Conservation (phyloP, 2,329 filamentous ascomycete genomes). For the Colletotrichum falcatum region DNA sequence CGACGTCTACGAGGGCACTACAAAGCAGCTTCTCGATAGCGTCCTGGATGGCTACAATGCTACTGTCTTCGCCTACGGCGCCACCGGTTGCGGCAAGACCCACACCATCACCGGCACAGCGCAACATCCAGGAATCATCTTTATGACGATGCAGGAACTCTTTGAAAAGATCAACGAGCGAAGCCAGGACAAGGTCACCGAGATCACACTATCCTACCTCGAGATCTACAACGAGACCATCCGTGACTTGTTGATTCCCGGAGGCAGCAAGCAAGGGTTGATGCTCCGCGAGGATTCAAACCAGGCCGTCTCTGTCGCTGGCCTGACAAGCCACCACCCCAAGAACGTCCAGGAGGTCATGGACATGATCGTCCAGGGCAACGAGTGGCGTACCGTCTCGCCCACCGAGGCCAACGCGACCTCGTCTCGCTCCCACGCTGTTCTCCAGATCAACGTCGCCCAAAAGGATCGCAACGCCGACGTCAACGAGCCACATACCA, state of each 20-base stretch:
- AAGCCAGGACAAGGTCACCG: conserved; percentile 86
- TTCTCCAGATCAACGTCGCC: conserved; percentile 95
- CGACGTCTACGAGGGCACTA: conserved; percentile 96
- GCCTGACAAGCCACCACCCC: conserved; percentile 90
- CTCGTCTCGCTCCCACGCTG: conserved; percentile 95
- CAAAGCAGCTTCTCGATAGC: conserved; percentile 88
- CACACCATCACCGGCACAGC: conserved; percentile 96
- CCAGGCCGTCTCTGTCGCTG: conserved; percentile 90
- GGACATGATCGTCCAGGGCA: conserved; percentile 98
- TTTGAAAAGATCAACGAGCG: conserved; percentile 96
- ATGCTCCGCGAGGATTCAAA: conserved; percentile 97
- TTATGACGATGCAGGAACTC: conserved; percentile 98
- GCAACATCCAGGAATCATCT: conserved; percentile 96
- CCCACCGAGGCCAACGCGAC: conserved; percentile 98
- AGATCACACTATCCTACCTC: conserved; percentile 92
- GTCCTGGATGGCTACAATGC: conserved; percentile 98
- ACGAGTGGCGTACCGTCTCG: conserved; percentile 94
- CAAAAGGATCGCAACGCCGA: conserved; percentile 94
- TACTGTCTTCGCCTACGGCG: conserved; percentile 97
- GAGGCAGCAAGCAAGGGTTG: conserved; percentile 83
- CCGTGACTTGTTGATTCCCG: conserved; percentile 89
- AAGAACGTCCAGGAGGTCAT: conserved; percentile 95
- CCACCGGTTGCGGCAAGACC: conserved; percentile 97
- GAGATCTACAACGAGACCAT: conserved; percentile 99
- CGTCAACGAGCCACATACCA: conserved; percentile 94